Evolutionary conservation across 306 rosid genomes (phyloP), one percentile per base, ranked within the genome.

Genomic region (Rosa lucieae): DNA sequence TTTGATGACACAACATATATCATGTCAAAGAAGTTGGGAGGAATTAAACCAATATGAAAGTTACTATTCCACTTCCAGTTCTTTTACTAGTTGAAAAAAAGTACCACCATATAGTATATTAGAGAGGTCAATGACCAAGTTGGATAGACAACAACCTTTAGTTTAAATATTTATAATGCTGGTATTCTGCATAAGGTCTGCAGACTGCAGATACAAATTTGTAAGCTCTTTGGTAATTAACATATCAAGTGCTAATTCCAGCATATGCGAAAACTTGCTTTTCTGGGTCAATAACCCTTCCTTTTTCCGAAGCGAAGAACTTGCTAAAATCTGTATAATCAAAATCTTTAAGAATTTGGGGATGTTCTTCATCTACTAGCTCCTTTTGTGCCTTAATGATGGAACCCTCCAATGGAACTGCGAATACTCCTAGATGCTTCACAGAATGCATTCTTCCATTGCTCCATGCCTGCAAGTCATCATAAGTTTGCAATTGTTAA

Each of bases 301-400:
- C 48, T 39, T 67, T 42, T 67, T 39, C 47, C 0, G 26, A 2
- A 67, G 5, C 2, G 6, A 29, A 29, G 44, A 67, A 67, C 26
- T 39, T 67, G 47, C 2, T 1, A 18, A 37, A 67, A 20, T 67
- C 71, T 7, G 6, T 3, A 67, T 39, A 67, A 20, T 87, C 89
- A 81, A 65, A 88, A 39, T 87, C 89, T 79, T 86, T 85, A 68
- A 70, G 89, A 37, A 86, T 77, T 15, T 83, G 70, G 46, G 94
- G 91, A 55, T 87, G 89, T 5, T 81, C 86, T 42, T 89, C 94
- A 58, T 92, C 92, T 37, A 89, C 89, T 0, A 89, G 47, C 76
- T 92, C 92, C 44, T 82, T 80, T 5, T 89, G 91, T 11, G 90
- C 85, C 83, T 89, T 78, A 37, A 89, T 23, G 17, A 70, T 20